Evolutionary conservation across 345 rosid species (phyloP), one percentile per base, ranked within the genome.

Genomic region (Cardiospermum halicacabum): DNA sequence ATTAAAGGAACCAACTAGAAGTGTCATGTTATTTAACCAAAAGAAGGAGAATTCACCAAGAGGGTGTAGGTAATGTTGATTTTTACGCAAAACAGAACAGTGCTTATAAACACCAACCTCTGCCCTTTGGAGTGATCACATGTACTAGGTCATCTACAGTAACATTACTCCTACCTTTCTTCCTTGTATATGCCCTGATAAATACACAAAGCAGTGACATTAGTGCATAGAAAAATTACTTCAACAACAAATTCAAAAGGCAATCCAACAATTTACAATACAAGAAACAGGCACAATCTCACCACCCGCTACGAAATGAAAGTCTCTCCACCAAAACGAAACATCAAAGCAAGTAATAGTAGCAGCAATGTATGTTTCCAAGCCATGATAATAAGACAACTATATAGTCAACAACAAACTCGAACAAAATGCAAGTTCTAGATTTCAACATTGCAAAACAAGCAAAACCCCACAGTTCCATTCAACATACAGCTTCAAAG

Each of bases 71-170:
- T 39, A 18, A 3, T 19, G 16, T 18, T 1, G 15, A 24, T 8
- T 39, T 58, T 11, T 31, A 24, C 26, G 50, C 34, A 24, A 55
- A 42, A 6, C 21, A n/a, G 50, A n/a, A 30, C 1, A 18, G 53
- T 37, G 18, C 24, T 26, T 15, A 22, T 47, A 13, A 47, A 18
- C 51, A 37, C 55, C 5, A 36, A 87, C 98, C 95, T 87, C 98
- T 87, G 73, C 95, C 96, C 78, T 82, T 84, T 1, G 95, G 92
- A 21, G 95, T 85, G 48, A 92, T 85, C 22, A 79, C 83, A 66
- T 84, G 81, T 22, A 89, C 79, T 30, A 92, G 90, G 62, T 89
- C 96, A 75, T 92, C 98, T 21, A 89, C 82, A 10, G 88, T 85
- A 12, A 89, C 89, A 63, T 84, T 84, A 69, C 79, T 85, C 72